Evolutionary conservation across 768 basidiomycete genomes (phyloP).

Genomic region (Fistulinella prunicolor): DNA sequence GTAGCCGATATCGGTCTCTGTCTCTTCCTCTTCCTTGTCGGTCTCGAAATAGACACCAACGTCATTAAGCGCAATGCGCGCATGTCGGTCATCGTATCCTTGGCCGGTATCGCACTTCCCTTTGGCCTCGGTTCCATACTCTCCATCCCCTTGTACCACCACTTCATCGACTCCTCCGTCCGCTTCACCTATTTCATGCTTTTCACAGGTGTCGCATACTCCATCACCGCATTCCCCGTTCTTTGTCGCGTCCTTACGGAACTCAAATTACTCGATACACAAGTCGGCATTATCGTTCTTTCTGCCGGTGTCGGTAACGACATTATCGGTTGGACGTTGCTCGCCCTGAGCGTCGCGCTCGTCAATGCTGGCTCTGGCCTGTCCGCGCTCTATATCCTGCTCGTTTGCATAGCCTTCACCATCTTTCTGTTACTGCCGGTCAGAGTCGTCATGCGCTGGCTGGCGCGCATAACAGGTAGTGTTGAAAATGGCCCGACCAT

Average conservation of each 20-base stretch:
- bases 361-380: constrained; percentile 85
- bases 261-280: constrained; percentile 86
- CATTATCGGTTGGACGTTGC: constrained; percentile 82
- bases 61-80: constrained; percentile 78
- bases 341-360: constrained; percentile 89
- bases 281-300: constrained; percentile 89
- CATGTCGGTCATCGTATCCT: constrained; percentile 63
- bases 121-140: constrained; percentile 81
- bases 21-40: constrained; percentile 90
- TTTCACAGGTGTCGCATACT: constrained; percentile 89
- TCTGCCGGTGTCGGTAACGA: constrained; percentile 91
- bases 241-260: constrained; percentile 87
- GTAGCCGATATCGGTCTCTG: constrained; percentile 87
- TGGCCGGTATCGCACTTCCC: constrained; percentile 83
- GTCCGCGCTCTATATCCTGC: constrained; percentile 81
- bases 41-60: constrained; percentile 81
- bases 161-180: constrained; percentile 62
- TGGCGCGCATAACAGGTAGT: constrained; percentile 77
- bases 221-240: constrained; percentile 85
- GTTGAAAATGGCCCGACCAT: constrained; percentile 80
- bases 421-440: constrained; percentile 71
- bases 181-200: constrained; percentile 91
- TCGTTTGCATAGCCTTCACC: constrained; percentile 78
- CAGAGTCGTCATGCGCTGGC: constrained; percentile 59
- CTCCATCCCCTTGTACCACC: constrained; percentile 49